Base-by-base conservation (phyloP, 352 stramenopile species). In the Phytophthora brassicae region DNA sequence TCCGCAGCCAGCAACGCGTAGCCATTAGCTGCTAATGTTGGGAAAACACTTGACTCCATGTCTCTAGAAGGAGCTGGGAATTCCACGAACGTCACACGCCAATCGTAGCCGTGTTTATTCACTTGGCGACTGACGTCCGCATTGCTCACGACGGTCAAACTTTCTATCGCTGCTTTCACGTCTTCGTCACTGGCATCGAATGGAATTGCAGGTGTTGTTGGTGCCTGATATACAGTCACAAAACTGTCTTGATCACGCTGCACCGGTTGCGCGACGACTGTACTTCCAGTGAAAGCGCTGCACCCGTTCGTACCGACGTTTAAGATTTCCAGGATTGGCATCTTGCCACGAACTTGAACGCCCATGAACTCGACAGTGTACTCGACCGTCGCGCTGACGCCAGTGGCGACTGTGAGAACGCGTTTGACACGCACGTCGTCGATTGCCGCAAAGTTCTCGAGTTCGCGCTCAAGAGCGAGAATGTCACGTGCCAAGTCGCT, bases 321-420 rank as follows among this genome's bases (percentile, higher is more conserved):
- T 11, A 90, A 63, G n/a, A 99, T 70, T 55, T 89, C 46, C 39
- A 98, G 56, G 2, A 72, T 56, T 7, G 91, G 90, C 46, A 98
- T 70, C 46, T 95, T 83, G 0, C 96, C 96, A 12, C 94, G 79
- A 36, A 98, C 95, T n/a, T 81, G 68, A 0, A 77, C 61, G 14
- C 95, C 96, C 8, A 90, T 78, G 60, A 99, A 99, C 43, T 96
- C 97, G 41, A 98, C 76, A 14, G 68, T 87, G 73, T 98, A 99
- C 29, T 86, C 83, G 16, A 98, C 82, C 0, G 66, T 78, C 8
- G 51, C 56, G n/a, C 33, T 33, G 1, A 78, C 68, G 5, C 77
- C 83, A 9, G 75, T 64, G 22, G 29, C 61, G 24, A 68, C 71
- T 11, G 75, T 82, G 1, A 92, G 64, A 33, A 68, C 70, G 11